Evolutionary conservation across 2,329 filamentous ascomycete species (phyloP).

Genomic region (Trichoderma semiorbis): DNA sequence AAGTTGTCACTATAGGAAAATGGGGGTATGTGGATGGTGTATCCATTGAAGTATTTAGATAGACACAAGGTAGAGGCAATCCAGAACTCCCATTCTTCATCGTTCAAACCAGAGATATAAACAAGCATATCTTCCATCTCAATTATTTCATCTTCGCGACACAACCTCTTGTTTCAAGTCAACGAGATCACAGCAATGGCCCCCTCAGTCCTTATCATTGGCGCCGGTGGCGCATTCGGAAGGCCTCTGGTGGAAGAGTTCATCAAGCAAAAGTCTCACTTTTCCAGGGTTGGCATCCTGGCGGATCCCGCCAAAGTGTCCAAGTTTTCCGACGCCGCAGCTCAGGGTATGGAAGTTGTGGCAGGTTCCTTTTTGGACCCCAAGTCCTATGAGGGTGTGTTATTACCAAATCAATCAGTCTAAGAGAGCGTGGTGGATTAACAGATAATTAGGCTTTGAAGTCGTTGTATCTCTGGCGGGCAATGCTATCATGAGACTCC

Average conservation of each 20-base stretch:
- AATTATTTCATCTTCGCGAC: neutral
- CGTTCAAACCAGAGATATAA: neutral
- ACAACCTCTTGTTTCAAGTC: neutral
- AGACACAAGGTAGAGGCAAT: neutral
- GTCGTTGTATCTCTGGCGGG: neutral
- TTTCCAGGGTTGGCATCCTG: neutral
- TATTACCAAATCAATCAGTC: rapidly evolving
- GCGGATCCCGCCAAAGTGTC: neutral
- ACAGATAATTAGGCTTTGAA: neutral
- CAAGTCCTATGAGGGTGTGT: neutral
- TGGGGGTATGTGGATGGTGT: neutral
- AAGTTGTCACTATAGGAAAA: neutral
- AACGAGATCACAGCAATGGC: neutral
- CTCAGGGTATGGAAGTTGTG: neutral
- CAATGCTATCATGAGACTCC: slow-evolving; percentile 2
- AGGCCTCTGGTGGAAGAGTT: neutral
- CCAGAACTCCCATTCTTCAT: neutral
- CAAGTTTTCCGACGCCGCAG: neutral
- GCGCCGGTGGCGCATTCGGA: slow-evolving; percentile 1
- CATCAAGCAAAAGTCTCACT: neutral
- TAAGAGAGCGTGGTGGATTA: neutral
- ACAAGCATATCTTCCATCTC: neutral
- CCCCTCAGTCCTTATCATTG: neutral
- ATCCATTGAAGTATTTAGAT: neutral
- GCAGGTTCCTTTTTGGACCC: neutral